Evolutionary conservation across 495 filamentous ascomycete species (phyloP).

Genomic region (Echria macrotheca): DNA sequence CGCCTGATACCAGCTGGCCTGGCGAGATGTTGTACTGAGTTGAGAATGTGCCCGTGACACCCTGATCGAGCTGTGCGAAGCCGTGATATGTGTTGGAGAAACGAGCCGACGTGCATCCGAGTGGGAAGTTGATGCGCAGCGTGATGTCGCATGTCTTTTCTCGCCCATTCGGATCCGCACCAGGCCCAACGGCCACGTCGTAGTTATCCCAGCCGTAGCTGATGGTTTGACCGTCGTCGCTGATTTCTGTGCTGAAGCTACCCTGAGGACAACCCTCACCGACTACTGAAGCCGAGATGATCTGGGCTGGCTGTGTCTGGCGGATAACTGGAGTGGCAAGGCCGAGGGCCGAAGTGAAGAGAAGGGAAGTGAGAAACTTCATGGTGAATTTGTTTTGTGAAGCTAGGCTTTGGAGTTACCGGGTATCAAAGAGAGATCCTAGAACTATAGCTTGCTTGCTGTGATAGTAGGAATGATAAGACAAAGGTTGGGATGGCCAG

Average conservation of each 20-base stretch:
- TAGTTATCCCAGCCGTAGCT: constrained; percentile 3
- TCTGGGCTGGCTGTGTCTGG: not conserved
- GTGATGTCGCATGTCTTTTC: constrained; percentile 5
- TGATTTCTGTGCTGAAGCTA: not conserved
- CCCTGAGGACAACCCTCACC: not conserved
- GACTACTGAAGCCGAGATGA: not conserved
- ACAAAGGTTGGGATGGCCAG: no score
- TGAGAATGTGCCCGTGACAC: constrained; percentile 5
- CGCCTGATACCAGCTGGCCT: not conserved
- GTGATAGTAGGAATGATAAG: not conserved
- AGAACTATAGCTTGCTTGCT: not conserved
- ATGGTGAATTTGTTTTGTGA: not conserved
- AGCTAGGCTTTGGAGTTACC: not conserved
- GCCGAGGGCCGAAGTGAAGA: not conserved
- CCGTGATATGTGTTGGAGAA: not conserved
- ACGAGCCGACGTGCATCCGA: constrained; percentile 4
- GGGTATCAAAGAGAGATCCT: no score
- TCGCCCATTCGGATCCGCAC: not conserved
- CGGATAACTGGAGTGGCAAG: not conserved
- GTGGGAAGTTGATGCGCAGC: not conserved
- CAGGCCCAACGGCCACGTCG: not conserved
- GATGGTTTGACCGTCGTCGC: not conserved
- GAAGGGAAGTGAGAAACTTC: not conserved
- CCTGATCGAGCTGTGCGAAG: not conserved
- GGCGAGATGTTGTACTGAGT: constrained; percentile 9